A percentile compares a stretch with the other conserved stretches of the same genome.
Evolutionary conservation across 2,329 filamentous ascomycete genomes (phyloP).

Genomic region (Penicillium sp.): DNA sequence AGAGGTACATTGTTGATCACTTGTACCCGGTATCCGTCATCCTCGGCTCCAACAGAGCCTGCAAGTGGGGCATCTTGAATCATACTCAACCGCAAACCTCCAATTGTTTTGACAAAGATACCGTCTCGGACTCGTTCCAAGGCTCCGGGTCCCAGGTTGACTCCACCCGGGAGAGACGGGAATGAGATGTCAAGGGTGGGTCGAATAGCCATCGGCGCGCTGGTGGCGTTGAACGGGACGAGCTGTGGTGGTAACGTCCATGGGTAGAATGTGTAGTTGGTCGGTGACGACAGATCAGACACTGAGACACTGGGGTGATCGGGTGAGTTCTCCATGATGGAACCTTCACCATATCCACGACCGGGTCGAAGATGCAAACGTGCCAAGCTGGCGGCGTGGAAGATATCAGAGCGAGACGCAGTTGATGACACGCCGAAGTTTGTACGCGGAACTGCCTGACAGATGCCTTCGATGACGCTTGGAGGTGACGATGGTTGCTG

Average conservation of each 20-base stretch:
- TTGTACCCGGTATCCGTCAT: conserved; percentile 56
- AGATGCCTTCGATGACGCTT: conserved; percentile 49
- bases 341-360: conserved; percentile 54
- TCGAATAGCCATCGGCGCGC: conserved; percentile 64
- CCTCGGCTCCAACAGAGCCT: conserved; percentile 11
- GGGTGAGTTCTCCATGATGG: conserved; percentile 51
- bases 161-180: conserved; percentile 51
- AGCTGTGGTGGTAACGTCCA: conserved; percentile 81
- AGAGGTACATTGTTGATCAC: conserved; percentile 76
- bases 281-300: conserved; percentile 55
- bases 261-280: conserved; percentile 81
- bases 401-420: conserved; percentile 74
- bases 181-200: conserved; percentile 68
- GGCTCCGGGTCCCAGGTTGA: conserved; percentile 43
- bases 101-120: conserved; percentile 57
- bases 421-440: conserved; percentile 73
- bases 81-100: conserved; percentile 53
- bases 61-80: conserved; percentile 43
- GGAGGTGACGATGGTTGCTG: conserved; percentile 12
- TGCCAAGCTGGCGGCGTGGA: conserved; percentile 81
- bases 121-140: conserved; percentile 57
- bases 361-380: conserved; percentile 70
- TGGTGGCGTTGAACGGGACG: conserved; percentile 72
- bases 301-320: conserved; percentile 54
- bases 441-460: conserved; percentile 58